Percentiles rank a stretch among this genome's conserved stretches.
Evolutionary conservation across 352 stramenopile genomes (phyloP).

Genomic region (Globisporangium polare): DNA sequence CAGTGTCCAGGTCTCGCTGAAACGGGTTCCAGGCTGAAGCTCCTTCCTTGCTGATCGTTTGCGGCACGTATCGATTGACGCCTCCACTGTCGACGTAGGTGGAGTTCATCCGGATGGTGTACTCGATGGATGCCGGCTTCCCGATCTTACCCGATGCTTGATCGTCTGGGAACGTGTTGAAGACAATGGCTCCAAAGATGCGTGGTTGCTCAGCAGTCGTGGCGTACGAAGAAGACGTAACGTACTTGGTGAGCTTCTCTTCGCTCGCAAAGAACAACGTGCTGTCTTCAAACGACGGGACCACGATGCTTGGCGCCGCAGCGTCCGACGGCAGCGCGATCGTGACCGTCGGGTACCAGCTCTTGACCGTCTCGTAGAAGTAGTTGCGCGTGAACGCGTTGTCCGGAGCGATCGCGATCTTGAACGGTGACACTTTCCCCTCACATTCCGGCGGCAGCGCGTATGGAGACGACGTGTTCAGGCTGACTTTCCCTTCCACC

Average conservation of each 20-base stretch:
- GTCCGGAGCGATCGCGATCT: slow-evolving; percentile 33
- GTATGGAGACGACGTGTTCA: slow-evolving; percentile 21
- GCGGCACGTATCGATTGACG: slow-evolving; percentile 20
- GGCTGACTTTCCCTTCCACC: slow-evolving; percentile 11
- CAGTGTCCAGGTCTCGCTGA: slow-evolving; percentile 20
- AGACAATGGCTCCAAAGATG: slow-evolving; percentile 48
- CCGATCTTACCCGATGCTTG: slow-evolving; percentile 15
- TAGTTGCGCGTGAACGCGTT: slow-evolving; percentile 34
- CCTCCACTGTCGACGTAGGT: slow-evolving; percentile 22
- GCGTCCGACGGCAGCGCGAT: slow-evolving; percentile 14
- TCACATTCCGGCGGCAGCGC: slow-evolving; percentile 20
- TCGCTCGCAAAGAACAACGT: slow-evolving; percentile 31
- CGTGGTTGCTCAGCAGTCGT: slow-evolving; percentile 15
- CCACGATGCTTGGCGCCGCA: slow-evolving; percentile 10
- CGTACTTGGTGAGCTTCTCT: slow-evolving; percentile 26
- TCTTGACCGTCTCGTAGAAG: slow-evolving; percentile 29
- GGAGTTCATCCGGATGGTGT: slow-evolving; percentile 36
- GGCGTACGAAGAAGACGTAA: slow-evolving; percentile 35
- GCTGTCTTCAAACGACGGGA: slow-evolving; percentile 41
- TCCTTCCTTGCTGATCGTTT: slow-evolving; percentile 19
- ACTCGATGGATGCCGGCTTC: slow-evolving; percentile 27
- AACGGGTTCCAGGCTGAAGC: slow-evolving; percentile 20
- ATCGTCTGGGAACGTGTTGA: slow-evolving; percentile 26
- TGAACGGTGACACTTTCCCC: slow-evolving; percentile 21
- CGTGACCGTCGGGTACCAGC: slow-evolving; percentile 23